Base-by-base conservation (phyloP, 495 filamentous ascomycete genomes). In the Penicillium turbatum region DNA sequence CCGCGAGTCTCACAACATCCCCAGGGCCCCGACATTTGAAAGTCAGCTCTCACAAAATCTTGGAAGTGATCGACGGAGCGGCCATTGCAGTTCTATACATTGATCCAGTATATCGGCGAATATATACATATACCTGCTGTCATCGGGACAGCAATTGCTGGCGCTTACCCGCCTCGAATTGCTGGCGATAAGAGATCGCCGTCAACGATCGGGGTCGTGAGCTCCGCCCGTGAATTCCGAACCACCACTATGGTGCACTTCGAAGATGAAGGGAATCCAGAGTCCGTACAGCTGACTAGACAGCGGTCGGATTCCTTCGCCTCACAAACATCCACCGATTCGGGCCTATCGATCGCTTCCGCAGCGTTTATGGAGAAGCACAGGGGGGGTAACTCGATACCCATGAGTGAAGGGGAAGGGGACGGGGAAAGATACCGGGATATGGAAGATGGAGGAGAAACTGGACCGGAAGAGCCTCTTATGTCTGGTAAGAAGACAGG, bases 321-420 rank as follows among this genome's bases (percentile, higher is more conserved):
- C 7, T 73, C 72, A 13, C 54, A 68, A 26, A 53, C 61, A 9
- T 67, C 72, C 48, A 68, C 68, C 56, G 72, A 73, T 37, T 75
- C 72, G 15, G 66, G 61, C 31, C 51, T 75, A 3, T 75, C 72
- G 54, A 63, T 72, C 43, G 68, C 69, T 24, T 70, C 72, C 34
- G 62, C 56, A 21, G 37, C 62, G 2, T 68, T 69, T 49, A 63
- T 72, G 16, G 59, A 62, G 27, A 63, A 64, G 38, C 40, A 63
- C 54, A 70, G 69, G 51, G 50, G 51, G 38, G 51, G 37, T 29
- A 40, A 55, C 42, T 19, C 47, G 36, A 43, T 58, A 36, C 27
- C 57, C 19, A 39, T 21, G 39, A n/a, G n/a, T n/a, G n/a, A n/a
- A n/a, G 47, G 48, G 29, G 57, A 57, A 35, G 35, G 29, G 10